phyloP scores from a whole-genome alignment of 164 flowering plant genomes.

The Aristolochia fimbriata region DNA sequence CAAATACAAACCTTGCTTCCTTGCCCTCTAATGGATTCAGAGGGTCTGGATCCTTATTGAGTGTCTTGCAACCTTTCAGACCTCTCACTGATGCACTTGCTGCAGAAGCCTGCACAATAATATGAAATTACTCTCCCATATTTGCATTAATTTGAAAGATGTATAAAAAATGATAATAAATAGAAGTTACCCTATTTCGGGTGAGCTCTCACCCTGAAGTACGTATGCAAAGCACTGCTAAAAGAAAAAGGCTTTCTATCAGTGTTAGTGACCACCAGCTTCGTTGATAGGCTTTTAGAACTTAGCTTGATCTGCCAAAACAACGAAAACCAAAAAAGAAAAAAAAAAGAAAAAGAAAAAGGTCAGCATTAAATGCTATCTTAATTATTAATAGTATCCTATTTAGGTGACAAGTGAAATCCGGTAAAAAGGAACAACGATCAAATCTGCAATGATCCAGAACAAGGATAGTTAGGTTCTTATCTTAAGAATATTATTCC shows the following conservation, averaged over 20 bases:
- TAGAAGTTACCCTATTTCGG: not conserved
- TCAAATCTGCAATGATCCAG: too few relatives aligned
- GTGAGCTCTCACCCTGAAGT: slow-evolving; percentile 61
- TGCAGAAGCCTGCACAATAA: slow-evolving; percentile 55
- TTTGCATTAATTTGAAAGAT: not conserved
- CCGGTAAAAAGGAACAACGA: too few relatives aligned
- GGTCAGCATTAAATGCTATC: not conserved
- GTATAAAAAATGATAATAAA: not conserved
- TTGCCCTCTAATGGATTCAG: slow-evolving; percentile 62
- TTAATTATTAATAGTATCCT: not conserved
- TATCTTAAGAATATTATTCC: too few relatives aligned
- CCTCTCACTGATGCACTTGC: slow-evolving; percentile 70
- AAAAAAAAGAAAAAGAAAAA: too few relatives aligned
- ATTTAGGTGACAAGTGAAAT: too few relatives aligned
- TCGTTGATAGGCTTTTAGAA: slow-evolving; percentile 69
- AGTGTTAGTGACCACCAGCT: slow-evolving; percentile 57
- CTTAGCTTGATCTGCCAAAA: slow-evolving; percentile 56
- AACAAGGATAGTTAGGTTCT: too few relatives aligned
- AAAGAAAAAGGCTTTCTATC: slow-evolving; percentile 74
- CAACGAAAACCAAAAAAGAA: not conserved
- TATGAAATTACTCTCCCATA: not conserved
- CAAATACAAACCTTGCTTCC: slow-evolving; percentile 60
- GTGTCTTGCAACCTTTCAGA: slow-evolving; percentile 78
- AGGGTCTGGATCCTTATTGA: slow-evolving; percentile 94
- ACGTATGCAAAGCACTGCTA: slow-evolving; percentile 80